These are phyloP conservation scores for Mucor piriformis DNA, from an alignment of 371 early-diverging fungal species.

Conservation along the genomic window DNA sequence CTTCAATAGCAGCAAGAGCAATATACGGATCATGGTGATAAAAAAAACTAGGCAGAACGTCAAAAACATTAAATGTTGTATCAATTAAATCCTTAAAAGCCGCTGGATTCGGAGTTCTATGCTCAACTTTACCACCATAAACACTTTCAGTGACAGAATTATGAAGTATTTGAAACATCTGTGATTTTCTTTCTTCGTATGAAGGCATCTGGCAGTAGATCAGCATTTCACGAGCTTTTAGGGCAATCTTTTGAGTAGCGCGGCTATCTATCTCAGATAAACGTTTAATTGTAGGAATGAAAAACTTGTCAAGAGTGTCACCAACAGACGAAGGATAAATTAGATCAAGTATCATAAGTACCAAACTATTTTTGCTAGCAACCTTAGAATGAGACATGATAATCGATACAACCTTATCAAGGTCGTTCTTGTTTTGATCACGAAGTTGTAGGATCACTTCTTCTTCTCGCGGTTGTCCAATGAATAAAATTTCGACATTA, in stretches of 20 bases:
- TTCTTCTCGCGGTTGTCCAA: conserved; percentile 80
- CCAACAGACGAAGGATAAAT: conserved; percentile 67
- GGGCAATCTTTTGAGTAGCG: conserved; percentile 83
- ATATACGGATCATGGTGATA: conserved; percentile 81
- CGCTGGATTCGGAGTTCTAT: conserved; percentile 77
- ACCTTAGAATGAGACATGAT: conserved; percentile 89
- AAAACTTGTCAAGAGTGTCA: conserved; percentile 72
- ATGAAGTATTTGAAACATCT: conserved; percentile 84
- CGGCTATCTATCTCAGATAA: conserved; percentile 82
- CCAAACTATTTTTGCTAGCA: conserved; percentile 75
- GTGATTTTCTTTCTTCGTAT: conserved; percentile 83
- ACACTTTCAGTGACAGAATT: conserved; percentile 80
- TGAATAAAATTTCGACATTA: conserved; percentile 84
- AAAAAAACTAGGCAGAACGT: conserved; percentile 94
- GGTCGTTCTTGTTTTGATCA: conserved; percentile 82
- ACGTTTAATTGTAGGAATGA: conserved; percentile 78
- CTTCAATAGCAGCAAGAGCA: conserved; percentile 89
- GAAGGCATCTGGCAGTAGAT: conserved; percentile 93
- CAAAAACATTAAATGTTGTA: conserved; percentile 93
- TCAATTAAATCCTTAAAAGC: conserved; percentile 87
- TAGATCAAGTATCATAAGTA: conserved; percentile 77
- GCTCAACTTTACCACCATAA: conserved; percentile 73
- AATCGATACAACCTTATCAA: conserved; percentile 73
- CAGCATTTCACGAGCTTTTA: conserved; percentile 91
- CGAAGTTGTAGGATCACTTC: conserved; percentile 84